Evolutionary conservation across 352 stramenopile genomes (phyloP), one percentile per base, ranked within the genome.

Genomic region (Pythium volutum): DNA sequence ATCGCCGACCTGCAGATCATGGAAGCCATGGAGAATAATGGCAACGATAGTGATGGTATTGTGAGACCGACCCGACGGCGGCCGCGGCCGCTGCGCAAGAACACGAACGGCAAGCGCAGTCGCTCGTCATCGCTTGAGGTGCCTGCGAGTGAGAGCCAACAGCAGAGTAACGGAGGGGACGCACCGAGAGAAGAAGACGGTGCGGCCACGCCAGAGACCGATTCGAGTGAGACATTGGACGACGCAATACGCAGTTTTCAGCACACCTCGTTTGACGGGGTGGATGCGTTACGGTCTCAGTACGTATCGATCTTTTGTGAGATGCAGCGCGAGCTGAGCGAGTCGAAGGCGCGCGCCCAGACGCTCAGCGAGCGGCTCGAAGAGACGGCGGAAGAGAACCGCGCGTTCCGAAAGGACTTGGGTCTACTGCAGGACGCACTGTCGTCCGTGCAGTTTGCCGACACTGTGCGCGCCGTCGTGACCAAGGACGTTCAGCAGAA

Each of bases 301-400:
- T 91, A 91, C 38, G 75, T 84, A 9, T 63, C 76, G 34, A 85
- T 91, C 68, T 87, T 91, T 54, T 82, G 77, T 31, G 77, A 74
- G 3, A 41, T 91, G 38, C 82, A 91, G 49, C 71, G 69, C 15
- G 77, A 87, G 56, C 57, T 91, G 58, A 66, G 75, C 47, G 75
- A 77, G 43, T 79, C 74, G 61, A 88, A 88, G 65, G 62, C 77
- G 14, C 77, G 79, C n/a, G 59, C 81, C 14, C 52, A 66, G 26
- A 70, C 57, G n/a, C 64, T 91, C 27, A 73, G 64, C 25, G 76
- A 77, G 45, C 73, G 76, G 16, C 67, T 89, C n/a, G 69, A 88
- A 29, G 75, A 86, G 45, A 83, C 77, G 43, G 71, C 70, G 6
- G 77, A 86, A 46, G 66, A 81, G 22, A 89, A 87, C 55, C 36